phyloP scores from a whole-genome alignment of 2,329 filamentous ascomycete species.

The Gnomoniopsis sp. region DNA sequence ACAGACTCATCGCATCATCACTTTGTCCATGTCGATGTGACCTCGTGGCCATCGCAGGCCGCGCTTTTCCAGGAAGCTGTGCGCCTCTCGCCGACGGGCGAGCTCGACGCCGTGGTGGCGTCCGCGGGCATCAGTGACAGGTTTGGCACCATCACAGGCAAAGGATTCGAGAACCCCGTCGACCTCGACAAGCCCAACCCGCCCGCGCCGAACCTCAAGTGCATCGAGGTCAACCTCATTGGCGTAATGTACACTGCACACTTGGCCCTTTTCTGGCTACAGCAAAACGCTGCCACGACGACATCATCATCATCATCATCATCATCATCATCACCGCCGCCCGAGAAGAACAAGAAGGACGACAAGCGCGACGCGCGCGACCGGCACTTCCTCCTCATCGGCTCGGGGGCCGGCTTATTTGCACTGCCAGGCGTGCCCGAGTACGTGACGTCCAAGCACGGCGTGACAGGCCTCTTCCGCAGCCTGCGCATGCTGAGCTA shows the following conservation, averaged over 20 bases:
- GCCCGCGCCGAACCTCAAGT: slow-evolving; percentile 45
- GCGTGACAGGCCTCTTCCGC: slow-evolving; percentile 61
- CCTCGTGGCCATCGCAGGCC: slow-evolving; percentile 61
- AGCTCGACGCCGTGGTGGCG: slow-evolving; percentile 62
- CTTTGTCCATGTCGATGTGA: slow-evolving; percentile 63
- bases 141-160: slow-evolving; percentile 24
- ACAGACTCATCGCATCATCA: slow-evolving; percentile 42
- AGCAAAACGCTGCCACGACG: slow-evolving; percentile 35
- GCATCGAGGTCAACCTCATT: slow-evolving; percentile 60
- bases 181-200: slow-evolving; percentile 39
- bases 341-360: slow-evolving; percentile 24
- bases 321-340: slow-evolving; percentile 20
- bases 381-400: slow-evolving; percentile 59
- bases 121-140: slow-evolving; percentile 60
- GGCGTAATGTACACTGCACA: slow-evolving; percentile 65
- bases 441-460: slow-evolving; percentile 64
- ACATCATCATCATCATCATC: neutral
- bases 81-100: slow-evolving; percentile 48
- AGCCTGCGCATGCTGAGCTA: slow-evolving; percentile 49
- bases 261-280: slow-evolving; percentile 59
- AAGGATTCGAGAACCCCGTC: slow-evolving; percentile 43
- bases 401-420: slow-evolving; percentile 56
- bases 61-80: slow-evolving; percentile 58
- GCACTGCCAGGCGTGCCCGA: slow-evolving; percentile 43
- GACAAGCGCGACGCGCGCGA: slow-evolving; percentile 34